phyloP scores from a whole-genome alignment of 176 grass and related monocot genomes.

The Pontederia paniculata region DNA sequence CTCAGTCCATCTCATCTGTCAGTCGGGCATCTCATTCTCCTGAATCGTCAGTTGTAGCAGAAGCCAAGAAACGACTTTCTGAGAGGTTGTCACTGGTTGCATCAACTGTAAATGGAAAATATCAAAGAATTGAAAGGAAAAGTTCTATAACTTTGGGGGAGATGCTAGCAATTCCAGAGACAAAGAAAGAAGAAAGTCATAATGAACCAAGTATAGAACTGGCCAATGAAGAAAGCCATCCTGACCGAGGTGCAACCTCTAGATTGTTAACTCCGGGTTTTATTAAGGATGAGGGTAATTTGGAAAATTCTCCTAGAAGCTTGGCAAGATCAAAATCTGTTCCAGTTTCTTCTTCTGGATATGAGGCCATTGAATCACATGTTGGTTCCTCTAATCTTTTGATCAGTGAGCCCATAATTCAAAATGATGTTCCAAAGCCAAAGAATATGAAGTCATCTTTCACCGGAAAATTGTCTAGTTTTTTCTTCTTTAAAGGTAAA shows the following conservation, averaged over 20 bases:
- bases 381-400: constrained; percentile 1
- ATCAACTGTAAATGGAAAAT: constrained; percentile 30
- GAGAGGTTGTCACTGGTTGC: constrained; percentile 78
- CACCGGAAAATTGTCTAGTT: constrained; percentile 58
- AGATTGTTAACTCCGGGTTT: constrained; percentile 5
- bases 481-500: constrained; percentile 70
- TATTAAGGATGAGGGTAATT: neutral
- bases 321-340: constrained; percentile 63
- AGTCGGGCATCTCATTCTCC: constrained; percentile 34
- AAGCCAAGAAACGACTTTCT: constrained; percentile 75
- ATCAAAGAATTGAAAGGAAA: constrained; percentile 41
- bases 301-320: neutral
- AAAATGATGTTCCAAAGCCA: constrained; percentile 33
- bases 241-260: constrained; percentile 26
- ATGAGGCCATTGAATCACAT: constrained; percentile 25
- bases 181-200: constrained; percentile 30
- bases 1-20: constrained; percentile 54
- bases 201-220: constrained; percentile 4
- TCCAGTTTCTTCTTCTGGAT: constrained; percentile 41
- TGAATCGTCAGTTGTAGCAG: constrained; percentile 57
- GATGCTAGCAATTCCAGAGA: constrained; percentile 67
- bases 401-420: constrained; percentile 10
- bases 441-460: constrained; percentile 58
- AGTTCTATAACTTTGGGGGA: constrained; percentile 66
- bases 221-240: constrained; percentile 17